Percentiles rank a stretch among this genome's conserved stretches.
Evolutionary conservation across 1,284 basidiomycete species (phyloP).

Genomic region (Chiua sp.): DNA sequence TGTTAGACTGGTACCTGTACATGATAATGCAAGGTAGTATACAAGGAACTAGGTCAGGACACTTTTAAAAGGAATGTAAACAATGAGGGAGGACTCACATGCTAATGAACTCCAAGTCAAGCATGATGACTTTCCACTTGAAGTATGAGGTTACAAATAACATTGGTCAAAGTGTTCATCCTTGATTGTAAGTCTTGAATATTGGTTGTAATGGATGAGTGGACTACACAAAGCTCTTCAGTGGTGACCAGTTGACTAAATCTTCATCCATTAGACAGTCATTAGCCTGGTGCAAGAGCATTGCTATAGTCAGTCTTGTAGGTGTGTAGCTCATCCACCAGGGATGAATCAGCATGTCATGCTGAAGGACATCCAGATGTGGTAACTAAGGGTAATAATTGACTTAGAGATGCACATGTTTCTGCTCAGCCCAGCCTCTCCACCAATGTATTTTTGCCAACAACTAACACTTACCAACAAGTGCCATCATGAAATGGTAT

Average conservation of each 20-base stretch:
- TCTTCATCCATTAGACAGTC: background rate
- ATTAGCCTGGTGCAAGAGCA: background rate
- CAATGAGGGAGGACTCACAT: too few relatives aligned
- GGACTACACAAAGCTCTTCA: background rate
- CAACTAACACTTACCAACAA: constrained; percentile 26
- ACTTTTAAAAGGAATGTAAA: too few relatives aligned
- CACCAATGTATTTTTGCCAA: background rate
- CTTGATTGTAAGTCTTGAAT: background rate
- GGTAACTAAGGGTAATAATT: too few relatives aligned
- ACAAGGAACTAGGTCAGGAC: too few relatives aligned
- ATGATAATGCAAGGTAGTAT: background rate
- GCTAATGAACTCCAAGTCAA: background rate
- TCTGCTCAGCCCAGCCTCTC: background rate
- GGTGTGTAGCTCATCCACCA: too few relatives aligned
- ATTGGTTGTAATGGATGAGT: background rate
- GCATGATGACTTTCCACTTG: too few relatives aligned
- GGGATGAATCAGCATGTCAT: too few relatives aligned
- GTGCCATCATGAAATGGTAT: constrained; percentile 44
- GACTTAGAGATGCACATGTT: background rate
- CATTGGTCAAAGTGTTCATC: background rate
- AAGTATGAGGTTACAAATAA: too few relatives aligned
- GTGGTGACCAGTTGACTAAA: background rate
- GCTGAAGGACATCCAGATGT: too few relatives aligned
- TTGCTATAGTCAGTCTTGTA: too few relatives aligned
- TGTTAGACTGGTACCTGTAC: background rate